Evolutionary conservation across 148 eudicot genomes (phyloP).

Genomic region (Camellia sinensis): DNA sequence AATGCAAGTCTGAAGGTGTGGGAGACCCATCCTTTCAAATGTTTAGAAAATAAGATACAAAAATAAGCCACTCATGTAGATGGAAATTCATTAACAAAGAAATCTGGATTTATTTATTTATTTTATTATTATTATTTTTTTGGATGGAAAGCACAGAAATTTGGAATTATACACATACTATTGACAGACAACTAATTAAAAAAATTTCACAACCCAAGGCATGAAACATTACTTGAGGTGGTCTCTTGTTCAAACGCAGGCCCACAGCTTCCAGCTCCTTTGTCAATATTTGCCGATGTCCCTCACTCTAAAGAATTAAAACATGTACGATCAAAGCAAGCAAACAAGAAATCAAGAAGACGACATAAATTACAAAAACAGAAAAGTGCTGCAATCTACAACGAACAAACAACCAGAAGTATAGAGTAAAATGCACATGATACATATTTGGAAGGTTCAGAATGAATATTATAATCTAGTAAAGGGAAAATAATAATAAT

Average conservation of each 20-base stretch:
- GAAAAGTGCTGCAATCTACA: not conserved
- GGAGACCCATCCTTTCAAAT: not conserved
- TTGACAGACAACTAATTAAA: not conserved
- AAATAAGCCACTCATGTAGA: not conserved
- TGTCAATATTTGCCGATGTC: slow-evolving; percentile 96
- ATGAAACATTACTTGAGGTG: slow-evolving; percentile 71
- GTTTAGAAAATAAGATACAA: not conserved
- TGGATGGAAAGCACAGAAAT: not conserved
- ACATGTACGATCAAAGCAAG: slow-evolving; percentile 14
- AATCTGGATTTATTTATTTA: not conserved
- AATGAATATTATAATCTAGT: not conserved
- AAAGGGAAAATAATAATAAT: not conserved
- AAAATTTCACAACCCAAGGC: not conserved
- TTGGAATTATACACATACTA: not conserved
- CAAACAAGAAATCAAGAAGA: slow-evolving; percentile 3
- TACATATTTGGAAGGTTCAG: not conserved
- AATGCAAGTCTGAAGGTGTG: not conserved
- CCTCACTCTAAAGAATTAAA: slow-evolving; percentile 78
- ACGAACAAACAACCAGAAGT: not conserved
- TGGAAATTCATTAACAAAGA: not conserved
- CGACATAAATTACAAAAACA: not conserved
- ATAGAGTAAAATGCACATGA: slow-evolving; percentile 1
- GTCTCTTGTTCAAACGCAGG: slow-evolving; percentile 89
- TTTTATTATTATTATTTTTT: not conserved
- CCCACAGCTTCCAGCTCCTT: slow-evolving; percentile 99